Base-by-base conservation (phyloP, 441 rosid species). In the Brassica hybrid region DNA sequence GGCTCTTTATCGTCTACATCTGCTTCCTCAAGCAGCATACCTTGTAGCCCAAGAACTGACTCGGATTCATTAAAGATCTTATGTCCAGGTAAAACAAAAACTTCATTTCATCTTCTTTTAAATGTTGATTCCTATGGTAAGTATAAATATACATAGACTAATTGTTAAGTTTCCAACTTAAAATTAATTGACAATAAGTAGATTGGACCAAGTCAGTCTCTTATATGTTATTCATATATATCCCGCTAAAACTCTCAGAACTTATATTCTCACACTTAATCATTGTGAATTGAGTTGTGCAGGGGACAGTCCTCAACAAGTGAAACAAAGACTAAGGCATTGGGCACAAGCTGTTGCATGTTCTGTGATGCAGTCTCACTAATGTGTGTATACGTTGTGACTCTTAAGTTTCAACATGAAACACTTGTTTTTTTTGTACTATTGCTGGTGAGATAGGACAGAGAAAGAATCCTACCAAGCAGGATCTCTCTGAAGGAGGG, bases 261-360 rank as follows among this genome's bases (percentile, higher is more conserved):
- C 56, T 50, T 50, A 50, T n/a, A 50, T 50, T 50, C 56, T 6
- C 56, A 50, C 18, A 50, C 56, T 21, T 50, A 72, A 66, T 52
- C 69, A 60, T 13, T 52, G 34, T 56, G 19, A 67, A 50, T 57
- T 75, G 71, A 70, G 72, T 59, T 72, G 50, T 80, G 76, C 81
- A 96, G 99, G 98, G 43, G 97, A 92, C 36, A 80, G 86, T 86
- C 98, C 99, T 43, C 85, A 89, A 76, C 97, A 87, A 38, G 96
- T 96, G 88, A 94, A 96, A 89, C 90, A 88, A 21, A 95, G 86
- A 82, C 66, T 95, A 64, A 88, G 98, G 90, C 99, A 90, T 81
- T 96, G 99, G 98, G 98, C 99, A 14, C 99, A 91, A 85, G 98
- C 96, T 7, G 99, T 96, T 76, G 99, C 98, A 61, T 96, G 99